Conservation (phyloP, 192 early-diverging fungal genomes). For the Fimicolochytrium jonesii region DNA sequence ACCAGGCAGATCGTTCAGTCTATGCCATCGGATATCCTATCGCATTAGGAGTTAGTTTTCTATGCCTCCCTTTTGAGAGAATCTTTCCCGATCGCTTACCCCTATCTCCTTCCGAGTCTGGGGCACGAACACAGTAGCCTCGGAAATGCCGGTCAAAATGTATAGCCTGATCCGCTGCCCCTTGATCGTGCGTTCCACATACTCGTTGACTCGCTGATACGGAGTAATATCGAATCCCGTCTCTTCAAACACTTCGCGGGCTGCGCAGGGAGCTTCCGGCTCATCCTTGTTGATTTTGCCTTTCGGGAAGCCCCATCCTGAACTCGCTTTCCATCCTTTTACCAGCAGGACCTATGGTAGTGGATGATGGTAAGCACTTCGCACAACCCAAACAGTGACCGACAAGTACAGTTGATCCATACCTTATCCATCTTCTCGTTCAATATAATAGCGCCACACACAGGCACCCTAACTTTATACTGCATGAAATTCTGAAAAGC, state of each 20-base stretch:
- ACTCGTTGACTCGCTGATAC: conserved; percentile 64
- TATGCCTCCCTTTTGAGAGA: too few species aligned
- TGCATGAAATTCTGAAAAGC: conserved; percentile 91
- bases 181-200: conserved; percentile 81
- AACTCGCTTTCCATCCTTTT: conserved; percentile 83
- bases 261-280: conserved; percentile 77
- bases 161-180: conserved; percentile 90
- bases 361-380: too few species aligned
- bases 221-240: conserved; percentile 86
- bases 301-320: conserved; percentile 97
- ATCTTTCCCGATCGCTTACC: too few species aligned
- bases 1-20: conserved; percentile 38
- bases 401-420: not conserved
- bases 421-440: conserved; percentile 77
- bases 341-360: conserved; percentile 66
- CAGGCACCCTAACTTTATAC: conserved; percentile 94
- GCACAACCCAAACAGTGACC: not conserved
- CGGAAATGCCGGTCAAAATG: conserved; percentile 82
- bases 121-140: conserved; percentile 74
- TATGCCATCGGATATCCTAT: conserved; percentile 48
- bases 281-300: conserved; percentile 99
- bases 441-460: conserved; percentile 95
- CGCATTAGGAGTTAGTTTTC: too few species aligned
- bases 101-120: conserved; percentile 94
- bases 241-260: conserved; percentile 92